A percentile compares a stretch with the other conserved stretches of the same genome.
Evolutionary conservation across 805 yeast genomes (phyloP).

Genomic region (Priceomyces castillae): DNA sequence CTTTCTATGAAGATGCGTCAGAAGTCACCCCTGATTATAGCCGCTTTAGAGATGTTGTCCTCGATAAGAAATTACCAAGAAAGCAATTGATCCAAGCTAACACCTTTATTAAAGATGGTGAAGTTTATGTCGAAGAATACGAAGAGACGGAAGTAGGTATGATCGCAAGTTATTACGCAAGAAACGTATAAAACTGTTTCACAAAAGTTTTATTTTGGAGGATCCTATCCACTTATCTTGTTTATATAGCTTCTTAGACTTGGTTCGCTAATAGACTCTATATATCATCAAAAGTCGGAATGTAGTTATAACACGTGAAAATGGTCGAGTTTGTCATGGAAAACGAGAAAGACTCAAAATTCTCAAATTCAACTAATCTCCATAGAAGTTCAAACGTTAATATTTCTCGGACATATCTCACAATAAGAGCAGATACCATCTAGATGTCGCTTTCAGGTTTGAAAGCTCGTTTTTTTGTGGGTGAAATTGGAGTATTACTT

Average conservation of each 20-base stretch:
- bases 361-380: too few species aligned
- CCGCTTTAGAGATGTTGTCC: slow-evolving; percentile 62
- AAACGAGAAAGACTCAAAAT: too few species aligned
- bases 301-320: too few species aligned
- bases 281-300: too few species aligned
- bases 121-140: slow-evolving; percentile 65
- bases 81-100: slow-evolving; percentile 84
- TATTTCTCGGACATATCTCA: background rate
- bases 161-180: slow-evolving; percentile 72
- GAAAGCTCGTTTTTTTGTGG: background rate
- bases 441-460: background rate
- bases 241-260: too few species aligned
- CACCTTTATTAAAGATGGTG: slow-evolving; percentile 46
- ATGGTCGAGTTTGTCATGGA: too few species aligned
- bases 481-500: background rate
- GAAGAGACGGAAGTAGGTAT: slow-evolving; percentile 71
- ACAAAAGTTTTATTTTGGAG: background rate
- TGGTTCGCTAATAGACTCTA: too few species aligned
- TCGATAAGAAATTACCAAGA: slow-evolving; percentile 75
- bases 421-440: background rate
- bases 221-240: too few species aligned
- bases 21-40: slow-evolving; percentile 62
- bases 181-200: slow-evolving; percentile 22
- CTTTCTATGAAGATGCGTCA: slow-evolving; percentile 67
- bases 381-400: too few species aligned